phyloP scores from a whole-genome alignment of 768 basidiomycete genomes.

The Lactarius pseudohatsudake region DNA sequence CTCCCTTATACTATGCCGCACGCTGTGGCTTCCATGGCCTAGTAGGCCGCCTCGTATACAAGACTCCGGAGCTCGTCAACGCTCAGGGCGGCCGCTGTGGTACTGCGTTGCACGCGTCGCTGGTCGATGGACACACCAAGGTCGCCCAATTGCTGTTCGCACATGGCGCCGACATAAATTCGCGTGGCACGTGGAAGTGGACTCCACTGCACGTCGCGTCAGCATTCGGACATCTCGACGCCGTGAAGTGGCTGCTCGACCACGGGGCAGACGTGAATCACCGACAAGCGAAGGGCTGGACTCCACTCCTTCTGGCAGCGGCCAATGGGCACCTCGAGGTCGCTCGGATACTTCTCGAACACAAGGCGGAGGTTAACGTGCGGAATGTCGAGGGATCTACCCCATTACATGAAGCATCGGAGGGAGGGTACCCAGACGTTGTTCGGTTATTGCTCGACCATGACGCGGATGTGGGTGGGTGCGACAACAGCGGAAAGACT shows the following conservation, averaged over 20 bases:
- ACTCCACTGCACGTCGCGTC: neutral
- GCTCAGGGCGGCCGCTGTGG: neutral
- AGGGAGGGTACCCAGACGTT: neutral
- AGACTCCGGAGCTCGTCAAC: neutral
- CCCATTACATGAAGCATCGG: neutral
- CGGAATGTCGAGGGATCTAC: neutral
- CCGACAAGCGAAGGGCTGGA: neutral
- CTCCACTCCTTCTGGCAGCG: neutral
- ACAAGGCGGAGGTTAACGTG: neutral
- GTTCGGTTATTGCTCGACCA: neutral
- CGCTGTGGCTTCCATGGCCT: neutral
- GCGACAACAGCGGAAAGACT: neutral
- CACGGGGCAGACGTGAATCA: neutral
- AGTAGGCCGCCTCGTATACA: neutral
- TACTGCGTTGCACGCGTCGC: neutral
- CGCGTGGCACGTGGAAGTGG: neutral
- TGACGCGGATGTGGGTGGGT: neutral
- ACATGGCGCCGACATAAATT: neutral
- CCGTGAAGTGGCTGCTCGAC: neutral
- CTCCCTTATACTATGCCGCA: neutral
- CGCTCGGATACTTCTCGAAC: neutral
- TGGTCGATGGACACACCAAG: neutral
- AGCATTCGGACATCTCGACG: neutral
- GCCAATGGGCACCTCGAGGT: neutral
- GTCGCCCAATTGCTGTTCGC: neutral